A percentile compares a stretch with the other conserved stretches of the same genome.
phyloP scores from a whole-genome alignment of 2,329 filamentous ascomycete species.

The Verticillium dahliae region DNA sequence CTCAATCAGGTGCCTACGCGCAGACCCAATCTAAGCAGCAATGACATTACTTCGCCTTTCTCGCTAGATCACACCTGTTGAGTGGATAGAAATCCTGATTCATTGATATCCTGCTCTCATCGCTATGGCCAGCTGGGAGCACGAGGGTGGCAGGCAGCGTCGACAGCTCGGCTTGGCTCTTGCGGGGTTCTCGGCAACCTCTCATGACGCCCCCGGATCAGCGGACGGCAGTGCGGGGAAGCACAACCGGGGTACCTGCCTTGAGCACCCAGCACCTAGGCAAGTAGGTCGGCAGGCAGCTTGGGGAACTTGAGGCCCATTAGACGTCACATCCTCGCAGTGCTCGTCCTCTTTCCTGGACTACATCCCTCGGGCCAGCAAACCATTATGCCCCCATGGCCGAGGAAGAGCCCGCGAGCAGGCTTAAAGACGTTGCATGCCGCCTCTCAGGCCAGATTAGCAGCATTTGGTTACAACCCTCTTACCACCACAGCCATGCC shows the following conservation, averaged over 20 bases:
- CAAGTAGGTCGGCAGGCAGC: no score
- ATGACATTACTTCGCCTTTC: no score
- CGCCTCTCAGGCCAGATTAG: background rate
- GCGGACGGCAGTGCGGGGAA: background rate
- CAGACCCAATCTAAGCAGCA: no score
- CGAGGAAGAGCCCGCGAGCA: background rate
- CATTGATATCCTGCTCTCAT: background rate
- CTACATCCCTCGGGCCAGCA: background rate
- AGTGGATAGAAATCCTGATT: background rate
- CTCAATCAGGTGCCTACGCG: no score
- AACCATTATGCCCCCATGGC: background rate
- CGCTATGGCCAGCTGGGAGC: background rate
- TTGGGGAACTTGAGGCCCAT: no score
- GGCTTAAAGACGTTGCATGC: background rate
- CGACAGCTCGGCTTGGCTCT: background rate
- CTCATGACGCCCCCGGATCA: background rate
- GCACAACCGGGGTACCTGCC: background rate
- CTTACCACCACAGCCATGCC: background rate
- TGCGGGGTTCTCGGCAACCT: background rate
- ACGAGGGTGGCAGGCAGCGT: background rate
- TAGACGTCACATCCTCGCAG: no score
- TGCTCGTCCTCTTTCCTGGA: background rate
- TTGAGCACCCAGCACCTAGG: no score
- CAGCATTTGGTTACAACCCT: background rate
- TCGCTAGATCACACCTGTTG: no score